phyloP scores from a whole-genome alignment of 1,284 basidiomycete species.

The Cerrena zonata region DNA sequence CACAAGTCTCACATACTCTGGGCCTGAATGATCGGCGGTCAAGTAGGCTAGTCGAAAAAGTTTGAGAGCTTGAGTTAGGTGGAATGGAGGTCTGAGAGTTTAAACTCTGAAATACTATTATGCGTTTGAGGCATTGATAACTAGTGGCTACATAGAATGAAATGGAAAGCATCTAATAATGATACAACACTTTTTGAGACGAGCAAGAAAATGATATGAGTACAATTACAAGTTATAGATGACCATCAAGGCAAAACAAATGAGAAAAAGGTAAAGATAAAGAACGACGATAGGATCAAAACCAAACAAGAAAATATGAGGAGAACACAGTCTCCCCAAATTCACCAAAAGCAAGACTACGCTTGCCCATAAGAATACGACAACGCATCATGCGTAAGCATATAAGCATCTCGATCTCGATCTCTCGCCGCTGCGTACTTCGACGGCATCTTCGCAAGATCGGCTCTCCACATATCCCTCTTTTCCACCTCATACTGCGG shows the following conservation, averaged over 20 bases:
- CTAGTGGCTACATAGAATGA: not conserved
- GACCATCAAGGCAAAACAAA: too few species aligned
- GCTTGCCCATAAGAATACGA: slow-evolving; percentile 11
- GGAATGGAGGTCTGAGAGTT: too few species aligned
- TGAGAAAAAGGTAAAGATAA: too few species aligned
- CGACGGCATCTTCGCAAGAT: not conserved
- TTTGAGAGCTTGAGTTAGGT: too few species aligned
- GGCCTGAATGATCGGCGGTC: too few species aligned
- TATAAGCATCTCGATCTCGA: slow-evolving; percentile 10
- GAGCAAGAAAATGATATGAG: too few species aligned
- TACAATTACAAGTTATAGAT: too few species aligned
- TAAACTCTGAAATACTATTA: too few species aligned
- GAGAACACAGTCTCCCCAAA: not conserved
- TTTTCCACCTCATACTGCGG: not conserved
- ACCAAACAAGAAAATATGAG: not conserved
- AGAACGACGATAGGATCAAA: not conserved
- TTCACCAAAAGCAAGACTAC: not conserved
- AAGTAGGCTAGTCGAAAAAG: too few species aligned
- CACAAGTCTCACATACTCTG: too few species aligned
- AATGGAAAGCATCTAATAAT: not conserved
- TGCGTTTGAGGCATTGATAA: not conserved
- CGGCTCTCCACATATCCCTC: not conserved
- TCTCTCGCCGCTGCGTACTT: slow-evolving; percentile 3
- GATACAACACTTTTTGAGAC: too few species aligned
- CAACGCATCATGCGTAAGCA: slow-evolving; percentile 13